Evolutionary conservation across 129 eudicot species (phyloP), one percentile per base, ranked within the genome.

Genomic region (Flaveria robusta): DNA sequence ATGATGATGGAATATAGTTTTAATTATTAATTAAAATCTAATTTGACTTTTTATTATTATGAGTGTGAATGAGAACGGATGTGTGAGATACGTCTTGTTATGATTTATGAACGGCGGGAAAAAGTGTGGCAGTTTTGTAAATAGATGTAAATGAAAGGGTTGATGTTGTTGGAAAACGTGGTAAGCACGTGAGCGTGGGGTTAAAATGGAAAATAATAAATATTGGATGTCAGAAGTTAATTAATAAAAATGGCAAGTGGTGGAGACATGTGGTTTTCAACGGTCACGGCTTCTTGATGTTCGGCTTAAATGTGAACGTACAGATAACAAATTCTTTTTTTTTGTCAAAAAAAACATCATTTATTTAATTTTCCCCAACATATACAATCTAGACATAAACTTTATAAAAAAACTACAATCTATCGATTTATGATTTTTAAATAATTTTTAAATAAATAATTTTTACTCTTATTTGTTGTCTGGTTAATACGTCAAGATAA

Each of bases 241-340:
- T 60, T 29, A 59, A 69, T 68, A 16, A 37, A 11, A 54, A 29
- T 54, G 54, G 37, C 62, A 64, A 42, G 74, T 68, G 81, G 39
- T 34, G 39, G 39, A 34, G 39, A 34, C 39, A 5, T 34, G 39
- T 34, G 39, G 83, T 65, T 79, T 72, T 73, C 79, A 80, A 80
- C 74, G 83, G 83, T 80, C 83, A 80, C 79, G 83, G 75, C 9
- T 54, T 80, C 79, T 80, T 73, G 62, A 9, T 80, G 83, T 73
- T 66, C 26, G 70, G 71, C 31, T 73, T 80, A 73, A 80, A 52
- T 79, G 66, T 70, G 43, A 79, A 71, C 72, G 82, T 71, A 59
- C 46, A 31, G 5, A 12, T 27, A 31, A 15, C 47, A 24, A 19
- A 8, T 54, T 16, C 14, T 13, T 71, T 68, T 45, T 62, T n/a